Evolutionary conservation across 1,284 basidiomycete species (phyloP).

Genomic region (Neolentinus lepideus): DNA sequence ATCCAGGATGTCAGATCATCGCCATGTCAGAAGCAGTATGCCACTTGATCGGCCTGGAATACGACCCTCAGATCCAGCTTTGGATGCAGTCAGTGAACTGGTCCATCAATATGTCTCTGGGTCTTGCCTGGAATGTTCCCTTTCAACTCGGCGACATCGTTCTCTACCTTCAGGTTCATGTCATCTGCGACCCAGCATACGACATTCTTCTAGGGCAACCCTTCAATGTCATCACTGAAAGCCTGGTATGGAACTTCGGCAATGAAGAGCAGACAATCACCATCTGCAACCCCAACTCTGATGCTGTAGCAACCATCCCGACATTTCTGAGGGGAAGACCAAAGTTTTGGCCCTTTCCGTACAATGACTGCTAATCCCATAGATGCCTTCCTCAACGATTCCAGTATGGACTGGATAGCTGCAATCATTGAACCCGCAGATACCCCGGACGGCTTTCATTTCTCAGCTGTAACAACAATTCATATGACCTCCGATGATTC

Average conservation of each 20-base stretch:
- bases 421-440: too few relatives aligned
- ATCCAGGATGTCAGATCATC: constrained; percentile 18
- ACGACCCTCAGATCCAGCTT: constrained; percentile 12
- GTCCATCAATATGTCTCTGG: constrained; percentile 14
- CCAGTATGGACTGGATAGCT: too few relatives aligned
- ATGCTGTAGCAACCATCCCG: constrained; percentile 11
- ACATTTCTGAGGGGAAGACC: constrained; percentile 13
- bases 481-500: too few relatives aligned
- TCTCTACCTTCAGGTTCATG: background rate
- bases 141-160: background rate
- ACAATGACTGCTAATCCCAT: too few relatives aligned
- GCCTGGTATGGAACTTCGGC: constrained; percentile 12
- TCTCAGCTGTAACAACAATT: too few relatives aligned
- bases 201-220: background rate
- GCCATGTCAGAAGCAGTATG: constrained; percentile 17
- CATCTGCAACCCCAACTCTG: constrained; percentile 19
- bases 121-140: constrained; percentile 14
- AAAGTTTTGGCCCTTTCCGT: too few relatives aligned
- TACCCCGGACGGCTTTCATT: too few relatives aligned
- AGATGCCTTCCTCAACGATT: too few relatives aligned
- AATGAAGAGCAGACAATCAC: constrained; percentile 18
- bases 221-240: constrained; percentile 16
- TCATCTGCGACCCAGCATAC: too few relatives aligned
- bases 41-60: constrained; percentile 11
- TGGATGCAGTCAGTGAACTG: constrained; percentile 20